These are phyloP conservation scores for Rhytidiadelphus loreus DNA, from an alignment of 225 moss, liverwort and hornwort species.

Conservation along the genomic window DNA sequence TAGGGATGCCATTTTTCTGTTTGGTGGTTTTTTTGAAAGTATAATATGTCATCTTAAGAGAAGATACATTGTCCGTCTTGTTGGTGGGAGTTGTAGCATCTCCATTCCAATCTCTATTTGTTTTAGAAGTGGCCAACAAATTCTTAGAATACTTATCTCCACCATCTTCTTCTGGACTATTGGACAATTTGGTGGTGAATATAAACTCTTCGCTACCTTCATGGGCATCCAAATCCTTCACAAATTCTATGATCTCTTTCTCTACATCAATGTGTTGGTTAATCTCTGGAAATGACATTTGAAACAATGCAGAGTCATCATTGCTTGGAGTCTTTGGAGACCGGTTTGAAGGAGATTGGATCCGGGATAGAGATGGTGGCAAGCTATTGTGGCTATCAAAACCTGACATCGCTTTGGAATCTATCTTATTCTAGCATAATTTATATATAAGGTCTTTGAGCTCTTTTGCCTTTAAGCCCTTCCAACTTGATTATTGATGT, in stretches of 20 bases:
- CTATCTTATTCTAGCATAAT: neutral
- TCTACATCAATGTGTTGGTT: conserved; percentile 37
- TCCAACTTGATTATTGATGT: neutral
- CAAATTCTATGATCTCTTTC: conserved; percentile 26
- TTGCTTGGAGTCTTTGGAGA: conserved; percentile 2
- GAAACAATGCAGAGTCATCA: neutral
- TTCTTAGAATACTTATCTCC: neutral
- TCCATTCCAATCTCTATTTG: conserved; percentile 27
- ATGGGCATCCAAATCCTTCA: conserved; percentile 21
- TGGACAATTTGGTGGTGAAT: conserved; percentile 4
- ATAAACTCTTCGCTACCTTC: conserved; percentile 27
- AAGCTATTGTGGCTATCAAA: neutral
- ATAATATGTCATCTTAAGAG: conserved; percentile 68
- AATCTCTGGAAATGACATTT: conserved; percentile 13
- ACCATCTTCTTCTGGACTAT: neutral
- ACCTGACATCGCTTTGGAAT: conserved; percentile 1
- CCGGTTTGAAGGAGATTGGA: neutral
- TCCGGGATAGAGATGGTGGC: conserved; percentile 10
- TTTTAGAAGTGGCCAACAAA: neutral
- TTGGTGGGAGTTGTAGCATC: conserved; percentile 18
- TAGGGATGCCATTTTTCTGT: conserved; percentile 37
- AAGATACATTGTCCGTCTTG: conserved; percentile 50
- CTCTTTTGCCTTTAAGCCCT: neutral
- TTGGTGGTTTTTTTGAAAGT: conserved; percentile 48
- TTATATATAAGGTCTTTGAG: neutral